Base-by-base conservation (phyloP, 2,329 filamentous ascomycete species). In the Didymella lethalis region DNA sequence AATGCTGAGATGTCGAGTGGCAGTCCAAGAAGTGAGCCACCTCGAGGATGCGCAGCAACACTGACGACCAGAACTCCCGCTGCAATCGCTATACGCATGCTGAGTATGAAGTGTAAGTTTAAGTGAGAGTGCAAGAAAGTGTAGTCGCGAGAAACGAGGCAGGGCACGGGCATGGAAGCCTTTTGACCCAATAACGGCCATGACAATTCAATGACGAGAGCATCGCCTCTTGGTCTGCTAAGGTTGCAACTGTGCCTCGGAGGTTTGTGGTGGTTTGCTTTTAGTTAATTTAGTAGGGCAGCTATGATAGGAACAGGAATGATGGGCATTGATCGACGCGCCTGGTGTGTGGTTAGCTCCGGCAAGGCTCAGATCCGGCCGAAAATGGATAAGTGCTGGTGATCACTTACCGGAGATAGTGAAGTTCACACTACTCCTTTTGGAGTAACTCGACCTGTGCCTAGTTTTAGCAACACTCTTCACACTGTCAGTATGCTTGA, bases 1-100 rank as follows among this genome's bases (percentile, higher is more conserved):
- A 68, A 34, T 0, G 20, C 43, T 10, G 12, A 52, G 16, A 66
- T 62, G 34, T 63, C 59, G 7, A 56, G 43, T 1, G 64, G 59
- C 6, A 66, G 47, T 1, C 49, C 57, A 1, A 68, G 25, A 5
- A 64, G 45, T 25, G 56, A 46, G 4, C 45, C 54, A 23, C 51
- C 51, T 2, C 55, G 57, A 26, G 57, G 57, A 36, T 50, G 47
- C 8, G 57, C 50, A 41, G 32, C 32, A n/a, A 46, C 51, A 18
- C 47, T 44, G 25, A 32, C 51, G 5, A 40, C 26, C 4, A 59
- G 28, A 4, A 7, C 45, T 25, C 45, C 32, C 5, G 20, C 18
- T 3, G 28, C 32, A 14, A 46, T 40, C 6, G n/a, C 34, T 40
- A 54, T 7, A 46, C 46, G 51, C 57, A 59, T 59, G 16, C 7